Conservation (phyloP, 1,284 basidiomycete genomes). For the Ustilago curta region DNA sequence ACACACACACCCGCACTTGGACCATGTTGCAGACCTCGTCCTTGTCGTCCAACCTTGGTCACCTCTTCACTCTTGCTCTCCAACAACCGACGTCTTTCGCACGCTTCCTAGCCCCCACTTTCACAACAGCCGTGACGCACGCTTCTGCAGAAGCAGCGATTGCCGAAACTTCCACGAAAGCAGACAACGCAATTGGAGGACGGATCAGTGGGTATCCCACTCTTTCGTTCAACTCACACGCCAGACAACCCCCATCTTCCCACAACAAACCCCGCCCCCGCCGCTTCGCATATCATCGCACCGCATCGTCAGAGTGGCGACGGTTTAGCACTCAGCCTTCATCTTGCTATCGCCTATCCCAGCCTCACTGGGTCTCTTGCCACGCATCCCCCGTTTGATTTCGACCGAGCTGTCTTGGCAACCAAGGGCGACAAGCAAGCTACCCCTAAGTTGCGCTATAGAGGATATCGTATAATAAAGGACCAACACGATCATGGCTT, state of each 20-base stretch:
- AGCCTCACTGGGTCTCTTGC: background rate
- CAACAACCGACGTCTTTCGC: background rate
- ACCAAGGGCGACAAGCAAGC: background rate
- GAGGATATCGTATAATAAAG: slow-evolving; percentile 14
- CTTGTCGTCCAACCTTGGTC: background rate
- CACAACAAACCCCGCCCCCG: background rate
- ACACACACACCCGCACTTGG: background rate
- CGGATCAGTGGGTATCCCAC: background rate
- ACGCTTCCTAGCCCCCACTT: background rate
- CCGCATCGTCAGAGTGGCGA: no score
- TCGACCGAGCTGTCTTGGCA: background rate
- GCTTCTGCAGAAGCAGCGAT: background rate
- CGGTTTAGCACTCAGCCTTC: no score
- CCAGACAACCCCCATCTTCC: slow-evolving; percentile 1
- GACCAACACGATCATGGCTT: slow-evolving; percentile 30
- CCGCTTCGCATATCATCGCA: no score
- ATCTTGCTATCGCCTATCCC: no score
- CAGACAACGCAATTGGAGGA: background rate
- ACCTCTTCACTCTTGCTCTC: background rate
- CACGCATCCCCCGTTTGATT: background rate
- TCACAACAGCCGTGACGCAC: background rate
- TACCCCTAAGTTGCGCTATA: background rate
- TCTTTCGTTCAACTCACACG: background rate
- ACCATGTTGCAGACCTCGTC: no score
- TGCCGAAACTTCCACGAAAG: background rate